phyloP scores from a whole-genome alignment of 352 stramenopile genomes.

The Globisporangium nunn region DNA sequence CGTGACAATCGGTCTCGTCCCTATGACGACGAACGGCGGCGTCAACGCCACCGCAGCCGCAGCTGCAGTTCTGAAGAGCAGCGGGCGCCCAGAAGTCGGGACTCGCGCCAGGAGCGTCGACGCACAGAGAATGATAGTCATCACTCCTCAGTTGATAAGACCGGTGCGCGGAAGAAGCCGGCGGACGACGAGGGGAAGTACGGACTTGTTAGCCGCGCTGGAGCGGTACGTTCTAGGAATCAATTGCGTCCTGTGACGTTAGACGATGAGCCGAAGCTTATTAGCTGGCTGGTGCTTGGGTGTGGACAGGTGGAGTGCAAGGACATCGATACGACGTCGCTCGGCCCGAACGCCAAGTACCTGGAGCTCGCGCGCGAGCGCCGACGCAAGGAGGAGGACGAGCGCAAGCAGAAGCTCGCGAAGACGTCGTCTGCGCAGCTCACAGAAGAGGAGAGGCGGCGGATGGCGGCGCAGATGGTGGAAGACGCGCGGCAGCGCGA shows the following conservation, averaged over 20 bases:
- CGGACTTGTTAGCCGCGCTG: conserved; percentile 48
- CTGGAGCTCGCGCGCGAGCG: conserved; percentile 64
- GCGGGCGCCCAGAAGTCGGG: not conserved
- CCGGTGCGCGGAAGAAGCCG: conserved; percentile 16
- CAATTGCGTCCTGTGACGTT: too few species aligned
- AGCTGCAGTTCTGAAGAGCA: not conserved
- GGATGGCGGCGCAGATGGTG: conserved; percentile 60
- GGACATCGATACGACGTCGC: conserved; percentile 64
- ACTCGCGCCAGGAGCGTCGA: not conserved
- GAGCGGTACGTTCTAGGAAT: conserved; percentile 27
- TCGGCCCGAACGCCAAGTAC: conserved; percentile 76
- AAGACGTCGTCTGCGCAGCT: conserved; percentile 26
- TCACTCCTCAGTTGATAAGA: not conserved
- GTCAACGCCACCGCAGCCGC: not conserved
- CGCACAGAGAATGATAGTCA: not conserved
- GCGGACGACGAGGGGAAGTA: conserved; percentile 39
- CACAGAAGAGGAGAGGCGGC: conserved; percentile 58
- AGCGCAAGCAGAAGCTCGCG: conserved; percentile 50
- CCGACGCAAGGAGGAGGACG: conserved; percentile 60
- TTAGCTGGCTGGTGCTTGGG: not conserved
- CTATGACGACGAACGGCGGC: not conserved
- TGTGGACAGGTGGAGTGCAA: conserved; percentile 45
- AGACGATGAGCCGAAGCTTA: too few species aligned
- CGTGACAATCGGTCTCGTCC: conserved; percentile 1
- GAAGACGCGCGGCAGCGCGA: conserved; percentile 69